These are phyloP conservation scores for Sporodiniella umbellata DNA, from an alignment of 371 early-diverging fungal genomes.

Conservation along the genomic window DNA sequence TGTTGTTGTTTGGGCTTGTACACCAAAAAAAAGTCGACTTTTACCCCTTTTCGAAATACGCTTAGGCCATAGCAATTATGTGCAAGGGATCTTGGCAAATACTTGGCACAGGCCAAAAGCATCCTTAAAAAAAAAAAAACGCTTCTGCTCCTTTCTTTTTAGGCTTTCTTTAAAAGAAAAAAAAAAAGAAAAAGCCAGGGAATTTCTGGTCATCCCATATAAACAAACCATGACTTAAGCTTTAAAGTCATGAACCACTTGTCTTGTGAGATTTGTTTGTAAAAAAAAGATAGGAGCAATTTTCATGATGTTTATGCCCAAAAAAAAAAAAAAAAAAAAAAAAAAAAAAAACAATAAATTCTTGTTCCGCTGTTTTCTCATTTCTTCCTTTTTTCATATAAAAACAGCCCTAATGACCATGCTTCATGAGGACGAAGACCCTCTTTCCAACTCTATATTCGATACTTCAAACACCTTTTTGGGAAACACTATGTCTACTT, in stretches of 20 bases:
- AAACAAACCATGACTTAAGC: too few species aligned
- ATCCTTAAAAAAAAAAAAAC: too few species aligned
- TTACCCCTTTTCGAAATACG: too few species aligned
- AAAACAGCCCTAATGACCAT: conserved; percentile 6
- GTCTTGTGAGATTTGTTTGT: too few species aligned
- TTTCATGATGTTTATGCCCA: not conserved
- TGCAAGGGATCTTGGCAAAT: too few species aligned
- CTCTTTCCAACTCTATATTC: conserved; percentile 26
- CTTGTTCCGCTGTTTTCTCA: conserved; percentile 5
- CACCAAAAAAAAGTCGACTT: too few species aligned
- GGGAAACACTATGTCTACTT: conserved; percentile 18
- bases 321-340: not conserved
- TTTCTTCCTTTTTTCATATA: conserved; percentile 5
- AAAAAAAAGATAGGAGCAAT: not conserved
- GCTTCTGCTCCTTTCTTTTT: too few species aligned
- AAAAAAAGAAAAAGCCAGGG: too few species aligned
- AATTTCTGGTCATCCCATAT: not conserved
- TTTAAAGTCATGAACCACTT: not conserved
- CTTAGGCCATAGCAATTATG: too few species aligned
- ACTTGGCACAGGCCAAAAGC: too few species aligned
- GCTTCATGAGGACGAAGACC: conserved; percentile 33
- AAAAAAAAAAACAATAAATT: not conserved
- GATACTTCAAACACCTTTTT: conserved; percentile 14
- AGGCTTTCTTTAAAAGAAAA: too few species aligned
- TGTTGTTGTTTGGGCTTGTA: too few species aligned